A percentile compares a stretch with the other conserved stretches of the same genome.
phyloP scores from a whole-genome alignment of 2,329 filamentous ascomycete species.

The Pseudogymnoascus sp. region DNA sequence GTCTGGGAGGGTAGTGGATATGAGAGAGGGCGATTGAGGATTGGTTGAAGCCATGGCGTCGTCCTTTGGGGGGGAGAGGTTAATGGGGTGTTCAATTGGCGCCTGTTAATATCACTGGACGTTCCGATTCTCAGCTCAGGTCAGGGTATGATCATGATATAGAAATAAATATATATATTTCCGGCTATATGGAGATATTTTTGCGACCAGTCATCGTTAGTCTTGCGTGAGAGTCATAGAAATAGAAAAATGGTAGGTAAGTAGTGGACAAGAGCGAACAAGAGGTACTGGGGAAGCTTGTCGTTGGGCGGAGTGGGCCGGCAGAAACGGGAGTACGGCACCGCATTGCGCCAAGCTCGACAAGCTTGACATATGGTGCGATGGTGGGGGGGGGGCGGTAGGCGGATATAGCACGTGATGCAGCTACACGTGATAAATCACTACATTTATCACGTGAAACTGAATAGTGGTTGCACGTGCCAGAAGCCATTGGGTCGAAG shows the following conservation, averaged over 20 bases:
- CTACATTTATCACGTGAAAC: no score
- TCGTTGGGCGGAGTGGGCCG: not conserved
- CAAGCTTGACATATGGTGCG: not conserved
- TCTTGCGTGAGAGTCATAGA: constrained; percentile 5
- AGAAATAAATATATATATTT: not conserved
- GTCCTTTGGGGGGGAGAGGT: no score
- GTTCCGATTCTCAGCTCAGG: not conserved
- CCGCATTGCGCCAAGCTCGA: not conserved
- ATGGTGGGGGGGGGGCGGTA: no score
- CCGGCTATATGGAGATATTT: not conserved
- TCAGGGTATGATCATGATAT: not conserved
- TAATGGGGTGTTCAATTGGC: not conserved
- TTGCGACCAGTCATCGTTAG: not conserved
- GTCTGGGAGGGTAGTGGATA: constrained; percentile 33
- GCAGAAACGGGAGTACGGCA: constrained; percentile 6
- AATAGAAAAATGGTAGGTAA: not conserved
- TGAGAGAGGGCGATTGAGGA: not conserved
- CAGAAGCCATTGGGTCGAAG: not conserved
- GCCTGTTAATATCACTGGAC: not conserved
- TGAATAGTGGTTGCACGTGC: no score
- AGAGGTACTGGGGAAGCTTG: not conserved
- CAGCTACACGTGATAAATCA: no score
- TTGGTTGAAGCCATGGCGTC: not conserved
- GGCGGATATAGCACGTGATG: no score
- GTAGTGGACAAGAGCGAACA: not conserved